phyloP scores from a whole-genome alignment of 148 eudicot genomes.

The Camellia sinensis region DNA sequence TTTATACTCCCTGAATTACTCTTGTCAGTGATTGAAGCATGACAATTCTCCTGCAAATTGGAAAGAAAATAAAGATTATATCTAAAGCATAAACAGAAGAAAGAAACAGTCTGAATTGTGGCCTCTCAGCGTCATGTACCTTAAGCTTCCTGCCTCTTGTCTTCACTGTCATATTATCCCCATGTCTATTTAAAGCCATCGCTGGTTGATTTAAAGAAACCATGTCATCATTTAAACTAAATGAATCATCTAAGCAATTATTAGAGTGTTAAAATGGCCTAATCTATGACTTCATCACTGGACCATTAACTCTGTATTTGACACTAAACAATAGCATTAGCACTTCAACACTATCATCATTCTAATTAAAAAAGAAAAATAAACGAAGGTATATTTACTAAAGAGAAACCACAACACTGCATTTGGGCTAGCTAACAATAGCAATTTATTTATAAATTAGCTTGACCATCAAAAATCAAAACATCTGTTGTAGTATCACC shows the following conservation, averaged over 20 bases:
- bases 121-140: slow-evolving; percentile 6
- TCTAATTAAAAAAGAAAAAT: neutral
- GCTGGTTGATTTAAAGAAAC: slow-evolving; percentile 6
- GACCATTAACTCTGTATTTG: neutral
- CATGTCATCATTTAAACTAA: neutral
- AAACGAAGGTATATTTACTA: neutral
- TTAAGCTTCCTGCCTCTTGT: slow-evolving; percentile 17
- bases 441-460: neutral
- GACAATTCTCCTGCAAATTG: slow-evolving; percentile 4
- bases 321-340: neutral
- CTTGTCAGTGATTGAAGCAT: slow-evolving; percentile 5
- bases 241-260: neutral
- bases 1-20: neutral
- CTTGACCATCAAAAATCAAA: neutral
- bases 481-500: neutral
- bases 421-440: neutral
- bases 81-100: neutral
- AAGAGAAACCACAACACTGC: neutral
- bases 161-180: neutral
- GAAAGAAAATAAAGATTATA: neutral
- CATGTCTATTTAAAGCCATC: neutral
- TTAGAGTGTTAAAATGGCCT: neutral
- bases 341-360: neutral
- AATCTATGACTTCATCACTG: neutral
- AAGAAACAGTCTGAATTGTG: slow-evolving; percentile 1